These are phyloP conservation scores for Phialemoniopsis sp. DNA, from an alignment of 2,329 filamentous ascomycete species.

Conservation along the genomic window DNA sequence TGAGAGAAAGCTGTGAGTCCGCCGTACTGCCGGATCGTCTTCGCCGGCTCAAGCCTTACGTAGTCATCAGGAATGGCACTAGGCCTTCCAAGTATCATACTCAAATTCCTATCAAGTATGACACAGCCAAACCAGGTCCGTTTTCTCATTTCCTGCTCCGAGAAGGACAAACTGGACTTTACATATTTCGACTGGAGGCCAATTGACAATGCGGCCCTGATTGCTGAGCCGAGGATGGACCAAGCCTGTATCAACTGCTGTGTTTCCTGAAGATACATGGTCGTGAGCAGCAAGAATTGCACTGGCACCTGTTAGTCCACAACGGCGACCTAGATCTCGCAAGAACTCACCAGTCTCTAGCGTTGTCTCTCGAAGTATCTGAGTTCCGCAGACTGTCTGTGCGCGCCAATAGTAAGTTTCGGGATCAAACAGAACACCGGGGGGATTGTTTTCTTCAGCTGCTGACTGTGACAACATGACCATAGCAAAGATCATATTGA, in stretches of 20 bases:
- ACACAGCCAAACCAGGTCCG: conserved; percentile 46
- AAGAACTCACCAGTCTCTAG: conserved; percentile 23
- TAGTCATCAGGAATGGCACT: conserved; percentile 38
- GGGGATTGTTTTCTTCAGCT: conserved; percentile 21
- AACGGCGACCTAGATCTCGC: too few species aligned
- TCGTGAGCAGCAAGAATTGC: conserved; percentile 42
- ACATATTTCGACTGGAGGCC: conserved; percentile 42
- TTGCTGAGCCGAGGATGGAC: conserved; percentile 47
- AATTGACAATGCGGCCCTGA: conserved; percentile 45
- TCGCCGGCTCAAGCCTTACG: conserved; percentile 30
- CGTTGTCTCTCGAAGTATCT: conserved; percentile 33
- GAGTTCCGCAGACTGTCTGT: conserved; percentile 32
- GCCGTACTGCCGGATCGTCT: background rate
- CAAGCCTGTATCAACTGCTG: conserved; percentile 49
- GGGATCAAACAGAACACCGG: conserved; percentile 18
- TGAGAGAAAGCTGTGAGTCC: too few species aligned
- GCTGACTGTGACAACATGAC: conserved; percentile 28
- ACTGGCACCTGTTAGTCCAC: conserved; percentile 20
- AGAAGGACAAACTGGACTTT: conserved; percentile 23
- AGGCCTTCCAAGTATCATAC: conserved; percentile 48
- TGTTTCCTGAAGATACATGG: conserved; percentile 49
- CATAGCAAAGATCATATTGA: conserved; percentile 47
- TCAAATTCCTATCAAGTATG: conserved; percentile 39
- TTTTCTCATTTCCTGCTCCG: conserved; percentile 41
- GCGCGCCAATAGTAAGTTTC: conserved; percentile 42